Percentiles rank a stretch among this genome's conserved stretches.
Conservation (phyloP, 306 rosid genomes). For the Alnus glutinosa region DNA sequence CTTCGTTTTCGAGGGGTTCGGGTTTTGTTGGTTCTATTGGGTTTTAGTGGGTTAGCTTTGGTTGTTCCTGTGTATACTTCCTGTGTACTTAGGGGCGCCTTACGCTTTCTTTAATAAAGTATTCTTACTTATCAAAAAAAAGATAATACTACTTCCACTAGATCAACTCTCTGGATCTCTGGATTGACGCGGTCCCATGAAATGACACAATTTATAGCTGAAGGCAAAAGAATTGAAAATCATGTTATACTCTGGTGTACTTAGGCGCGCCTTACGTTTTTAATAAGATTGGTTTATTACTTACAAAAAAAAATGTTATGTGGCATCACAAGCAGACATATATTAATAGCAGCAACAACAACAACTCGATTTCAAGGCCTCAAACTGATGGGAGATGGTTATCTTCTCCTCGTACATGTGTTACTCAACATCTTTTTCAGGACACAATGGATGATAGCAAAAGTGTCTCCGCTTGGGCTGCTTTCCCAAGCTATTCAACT, state of each 20-base stretch:
- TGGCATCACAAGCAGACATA: constrained; percentile 64
- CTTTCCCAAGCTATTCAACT: constrained; percentile 41
- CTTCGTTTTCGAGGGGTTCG: too few species aligned
- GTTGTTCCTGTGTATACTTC: too few species aligned
- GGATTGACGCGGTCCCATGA: constrained; percentile 47
- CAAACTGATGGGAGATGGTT: constrained; percentile 62
- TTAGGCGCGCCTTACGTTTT: too few species aligned
- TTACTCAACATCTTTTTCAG: constrained; percentile 53
- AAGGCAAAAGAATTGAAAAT: constrained; percentile 53
- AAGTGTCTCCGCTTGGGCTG: constrained; percentile 51
- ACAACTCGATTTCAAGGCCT: constrained; percentile 47
- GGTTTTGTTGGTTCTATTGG: too few species aligned
- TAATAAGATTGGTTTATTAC: too few species aligned
- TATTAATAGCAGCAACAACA: constrained; percentile 42
- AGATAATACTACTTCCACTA: constrained; percentile 55
- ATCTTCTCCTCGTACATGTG: constrained; percentile 49
- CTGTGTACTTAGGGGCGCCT: too few species aligned
- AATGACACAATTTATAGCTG: constrained; percentile 43
- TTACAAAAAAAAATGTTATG: neutral
- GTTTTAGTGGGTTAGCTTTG: too few species aligned
- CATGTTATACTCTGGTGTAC: neutral
- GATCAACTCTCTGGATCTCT: constrained; percentile 60
- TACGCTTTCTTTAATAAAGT: too few species aligned
- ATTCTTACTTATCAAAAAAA: too few species aligned
- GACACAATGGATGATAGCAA: constrained; percentile 63